Evolutionary conservation across 2,329 filamentous ascomycete species (phyloP).

Genomic region (Ophiostoma novo-ulmi): DNA sequence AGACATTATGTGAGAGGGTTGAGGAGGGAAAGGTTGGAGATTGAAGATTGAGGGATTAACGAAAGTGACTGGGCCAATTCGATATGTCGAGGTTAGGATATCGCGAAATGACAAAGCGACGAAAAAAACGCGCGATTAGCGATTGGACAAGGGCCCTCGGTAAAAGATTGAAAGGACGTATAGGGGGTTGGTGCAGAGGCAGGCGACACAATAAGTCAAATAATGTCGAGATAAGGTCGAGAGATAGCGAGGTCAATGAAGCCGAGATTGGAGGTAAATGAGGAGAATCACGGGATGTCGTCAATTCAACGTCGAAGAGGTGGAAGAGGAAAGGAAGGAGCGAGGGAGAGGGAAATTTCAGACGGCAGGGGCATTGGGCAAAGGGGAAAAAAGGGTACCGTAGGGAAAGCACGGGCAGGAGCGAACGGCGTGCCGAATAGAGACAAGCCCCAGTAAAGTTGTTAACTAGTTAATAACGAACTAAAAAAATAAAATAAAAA

Average conservation of each 20-base stretch:
- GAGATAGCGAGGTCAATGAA: slow-evolving; percentile 4
- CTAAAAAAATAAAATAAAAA: slow-evolving; percentile 13
- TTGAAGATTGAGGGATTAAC: background rate
- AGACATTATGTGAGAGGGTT: slow-evolving; percentile 20
- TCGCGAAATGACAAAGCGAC: slow-evolving; percentile 4
- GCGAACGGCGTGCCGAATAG: slow-evolving; percentile 8
- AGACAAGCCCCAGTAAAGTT: slow-evolving; percentile 3
- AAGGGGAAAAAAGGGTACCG: slow-evolving; percentile 13
- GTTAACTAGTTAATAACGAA: slow-evolving; percentile 10
- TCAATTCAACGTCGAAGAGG: background rate
- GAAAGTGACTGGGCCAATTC: background rate
- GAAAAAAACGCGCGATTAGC: slow-evolving; percentile 22
- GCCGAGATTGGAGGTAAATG: slow-evolving; percentile 10
- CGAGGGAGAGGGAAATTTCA: slow-evolving; percentile 11
- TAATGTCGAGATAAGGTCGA: background rate
- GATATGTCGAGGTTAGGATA: background rate
- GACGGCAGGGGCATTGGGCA: slow-evolving; percentile 3
- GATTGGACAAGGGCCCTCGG: slow-evolving; percentile 12
- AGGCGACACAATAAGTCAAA: background rate
- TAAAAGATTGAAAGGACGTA: background rate
- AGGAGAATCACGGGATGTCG: slow-evolving; percentile 17
- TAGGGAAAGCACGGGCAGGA: slow-evolving; percentile 11
- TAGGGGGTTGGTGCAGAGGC: background rate
- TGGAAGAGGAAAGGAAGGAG: slow-evolving; percentile 13
- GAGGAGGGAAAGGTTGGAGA: background rate